These are phyloP conservation scores for Pseudozyma sp. DNA, from an alignment of 1,284 basidiomycete genomes.

Conservation along the genomic window DNA sequence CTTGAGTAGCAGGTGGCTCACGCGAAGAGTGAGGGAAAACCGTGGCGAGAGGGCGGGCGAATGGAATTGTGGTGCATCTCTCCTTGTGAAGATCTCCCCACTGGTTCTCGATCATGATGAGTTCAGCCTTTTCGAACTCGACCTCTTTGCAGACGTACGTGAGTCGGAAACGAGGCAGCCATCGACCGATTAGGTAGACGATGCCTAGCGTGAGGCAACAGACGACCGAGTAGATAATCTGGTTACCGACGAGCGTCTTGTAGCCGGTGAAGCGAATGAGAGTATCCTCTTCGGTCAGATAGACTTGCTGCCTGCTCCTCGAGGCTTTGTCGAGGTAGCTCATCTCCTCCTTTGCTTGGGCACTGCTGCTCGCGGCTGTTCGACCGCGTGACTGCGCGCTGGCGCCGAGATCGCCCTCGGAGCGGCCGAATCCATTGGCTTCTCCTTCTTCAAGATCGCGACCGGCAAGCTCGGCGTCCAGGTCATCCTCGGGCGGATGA, in stretches of 20 bases:
- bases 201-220: conserved; percentile 81
- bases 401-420: conserved; percentile 27
- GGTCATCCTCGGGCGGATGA: conserved; percentile 56
- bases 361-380: conserved; percentile 2
- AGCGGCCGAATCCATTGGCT: conserved; percentile 45
- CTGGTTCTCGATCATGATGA: conserved; percentile 82
- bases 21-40: conserved; percentile 65
- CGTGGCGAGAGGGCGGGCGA: conserved; percentile 62
- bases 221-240: conserved; percentile 78
- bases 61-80: conserved; percentile 56
- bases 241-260: conserved; percentile 77
- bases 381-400: conserved; percentile 9
- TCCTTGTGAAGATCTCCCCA: conserved; percentile 66
- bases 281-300: conserved; percentile 90
- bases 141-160: conserved; percentile 85
- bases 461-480: conserved; percentile 58
- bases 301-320: conserved; percentile 78
- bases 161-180: conserved; percentile 92
- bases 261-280: conserved; percentile 92
- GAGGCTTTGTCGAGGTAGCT: conserved; percentile 64
- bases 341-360: conserved; percentile 29
- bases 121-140: conserved; percentile 80
- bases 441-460: conserved; percentile 36
- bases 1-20: conserved; percentile 64
- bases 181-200: conserved; percentile 86